These are phyloP conservation scores for Dryas alaskensis DNA, from an alignment of 306 rosid genomes.

Conservation along the genomic window DNA sequence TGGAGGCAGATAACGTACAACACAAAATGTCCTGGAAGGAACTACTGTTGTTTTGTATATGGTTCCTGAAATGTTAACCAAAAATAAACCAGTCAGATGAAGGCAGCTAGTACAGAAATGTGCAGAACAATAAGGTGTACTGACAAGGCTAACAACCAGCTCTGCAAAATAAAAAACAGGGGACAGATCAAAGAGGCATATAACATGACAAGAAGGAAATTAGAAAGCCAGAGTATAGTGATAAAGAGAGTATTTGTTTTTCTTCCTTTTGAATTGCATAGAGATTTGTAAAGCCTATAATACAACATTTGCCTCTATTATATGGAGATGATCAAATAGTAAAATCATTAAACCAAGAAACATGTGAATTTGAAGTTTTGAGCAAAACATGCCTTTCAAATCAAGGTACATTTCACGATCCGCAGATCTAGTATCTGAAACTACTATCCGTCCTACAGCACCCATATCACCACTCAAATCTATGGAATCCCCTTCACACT, in stretches of 20 bases:
- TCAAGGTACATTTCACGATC: conserved; percentile 72
- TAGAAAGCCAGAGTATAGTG: not conserved
- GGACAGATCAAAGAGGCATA: conserved; percentile 5
- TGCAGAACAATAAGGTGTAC: conserved; percentile 8
- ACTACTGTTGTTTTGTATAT: conserved; percentile 79
- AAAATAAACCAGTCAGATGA: conserved; percentile 36
- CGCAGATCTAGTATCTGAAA: conserved; percentile 61
- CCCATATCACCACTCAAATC: conserved; percentile 94
- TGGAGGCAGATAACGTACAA: conserved; percentile 58
- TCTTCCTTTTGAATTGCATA: not conserved
- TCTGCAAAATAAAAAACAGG: not conserved
- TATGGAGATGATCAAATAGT: not conserved
- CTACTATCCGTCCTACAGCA: conserved; percentile 72
- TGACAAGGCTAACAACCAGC: conserved; percentile 9
- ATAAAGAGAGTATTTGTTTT: not conserved
- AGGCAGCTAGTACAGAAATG: conserved; percentile 8
- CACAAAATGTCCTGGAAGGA: conserved; percentile 90
- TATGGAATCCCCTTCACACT: conserved; percentile 92
- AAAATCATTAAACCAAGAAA: conserved; percentile 18
- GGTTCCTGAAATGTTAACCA: conserved; percentile 68
- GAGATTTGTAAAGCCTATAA: not conserved
- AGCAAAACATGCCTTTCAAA: conserved; percentile 61
- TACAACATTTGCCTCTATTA: not conserved
- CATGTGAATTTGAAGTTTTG: not conserved
- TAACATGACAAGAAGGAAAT: conserved; percentile 8